Evolutionary conservation across 495 filamentous ascomycete species (phyloP), one percentile per base, ranked within the genome.

Genomic region (Hypoxylon lenormandii): DNA sequence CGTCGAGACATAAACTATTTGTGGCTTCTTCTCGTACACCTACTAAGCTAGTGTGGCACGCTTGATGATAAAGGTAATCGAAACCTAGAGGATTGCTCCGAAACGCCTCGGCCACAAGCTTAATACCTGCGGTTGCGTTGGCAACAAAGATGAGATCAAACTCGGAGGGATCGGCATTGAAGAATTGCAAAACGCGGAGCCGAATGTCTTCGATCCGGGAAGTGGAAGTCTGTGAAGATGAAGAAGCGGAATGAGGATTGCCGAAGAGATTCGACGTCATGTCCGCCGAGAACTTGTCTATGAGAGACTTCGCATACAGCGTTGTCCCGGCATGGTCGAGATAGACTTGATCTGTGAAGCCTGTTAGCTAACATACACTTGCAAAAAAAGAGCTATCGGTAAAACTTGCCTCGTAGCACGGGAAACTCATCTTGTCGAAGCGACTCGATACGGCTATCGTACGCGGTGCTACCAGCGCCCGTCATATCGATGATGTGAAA

Each of bases 241-340:
- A 77, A 1, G 93, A 97, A 68, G 87, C 88, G 0, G 94, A 97
- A 74, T 98, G 94, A 0, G 94, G 93, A 69, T 98, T 98, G 10
- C 94, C 94, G 73, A 92, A 92, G 2, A 97, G 81, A 78, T 89
- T 91, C 1, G 87, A 81, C 10, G 87, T 90, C 82, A 97, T 89
- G 58, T 95, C 90, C 2, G 77, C 73, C 8, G 89, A 87, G 77
- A 94, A 96, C 8, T 82, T 81, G 55, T 95, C 89, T 63, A 97
- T 89, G 28, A 93, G 80, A 26, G 92, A 94, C 72, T 90, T 94
- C 21, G 92, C 79, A 76, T 92, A 94, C 1, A 88, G 80, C 0
- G 94, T 95, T 11, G 92, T 92, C 18, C 92, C 94, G 1, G 93
- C 94, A 88, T 98, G 94, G 70, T 98, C 94, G 22, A 97, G 89